Evolutionary conservation across 176 grass and related monocot genomes (phyloP), one percentile per base, ranked within the genome.

Genomic region (Coix lacrymajobi): DNA sequence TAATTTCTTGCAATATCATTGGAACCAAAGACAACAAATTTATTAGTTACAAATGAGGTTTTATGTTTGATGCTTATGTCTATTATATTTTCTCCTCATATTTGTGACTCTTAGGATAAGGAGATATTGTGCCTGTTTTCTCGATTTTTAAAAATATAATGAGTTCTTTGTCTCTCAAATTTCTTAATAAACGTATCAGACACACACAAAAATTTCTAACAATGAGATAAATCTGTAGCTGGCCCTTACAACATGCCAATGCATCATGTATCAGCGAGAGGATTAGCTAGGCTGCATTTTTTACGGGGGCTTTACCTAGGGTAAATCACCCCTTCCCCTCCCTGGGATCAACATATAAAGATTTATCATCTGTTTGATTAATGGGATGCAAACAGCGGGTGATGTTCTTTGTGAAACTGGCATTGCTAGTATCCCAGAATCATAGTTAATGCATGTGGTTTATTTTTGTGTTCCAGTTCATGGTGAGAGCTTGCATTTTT

Each of bases 1-100:
- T 90, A 70, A 29, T 74, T 90, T 62, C 83, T 25, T 84, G 62
- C 62, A 67, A 49, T 34, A 78, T 86, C 45, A 66, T 24, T 78
- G 29, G 25, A 79, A 66, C 32, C 66, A 78, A 34, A 77, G 9
- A 56, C 17, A 78, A 13, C 40, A 76, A 61, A 40, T 49, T 58
- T 58, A 31, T 58, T 67, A 79, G 38, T 73, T 66, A 86, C 43
- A 31, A 66, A 34, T 77, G 87, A 70, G 43, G 34, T 71, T 48
- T 81, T 34, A 66, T 81, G 85, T 57, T 62, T 17, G 57, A 48
- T 22, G 36, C 51, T 44, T 71, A 36, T 85, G 40, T 73, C 19
- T 54, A 71, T 41, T 63, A n/a, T 79, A 17, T 54, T 40, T 63
- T 88, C 11, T 64, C 26, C 12, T 8, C 78, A 37, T 82, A 43